phyloP scores from a whole-genome alignment of 2,329 filamentous ascomycete species.

The Rhynchosporium secalis region DNA sequence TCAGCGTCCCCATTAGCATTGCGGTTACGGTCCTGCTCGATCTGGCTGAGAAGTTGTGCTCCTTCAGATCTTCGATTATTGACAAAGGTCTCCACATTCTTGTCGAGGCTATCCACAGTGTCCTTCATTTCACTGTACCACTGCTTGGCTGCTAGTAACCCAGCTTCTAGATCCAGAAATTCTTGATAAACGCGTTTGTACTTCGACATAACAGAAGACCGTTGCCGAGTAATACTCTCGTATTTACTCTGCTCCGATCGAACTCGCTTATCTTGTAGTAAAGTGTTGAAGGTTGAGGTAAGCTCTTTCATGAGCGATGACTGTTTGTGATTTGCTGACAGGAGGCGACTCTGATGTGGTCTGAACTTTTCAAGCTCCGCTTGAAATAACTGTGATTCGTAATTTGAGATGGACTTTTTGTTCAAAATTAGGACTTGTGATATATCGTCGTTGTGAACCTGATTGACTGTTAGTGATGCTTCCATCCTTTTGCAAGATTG shows the following conservation, averaged over 20 bases:
- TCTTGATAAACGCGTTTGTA: conserved; percentile 93
- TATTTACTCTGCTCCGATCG: conserved; percentile 94
- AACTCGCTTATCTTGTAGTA: conserved; percentile 92
- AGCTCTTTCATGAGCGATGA: conserved; percentile 92
- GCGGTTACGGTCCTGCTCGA: conserved; percentile 46
- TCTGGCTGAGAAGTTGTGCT: conserved; percentile 82
- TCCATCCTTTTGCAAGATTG: background rate
- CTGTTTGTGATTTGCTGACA: conserved; percentile 96
- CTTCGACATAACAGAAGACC: conserved; percentile 75
- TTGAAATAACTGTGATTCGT: conserved; percentile 90
- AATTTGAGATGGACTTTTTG: conserved; percentile 92
- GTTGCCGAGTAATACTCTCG: conserved; percentile 80
- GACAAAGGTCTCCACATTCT: conserved; percentile 97
- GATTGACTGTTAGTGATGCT: conserved; percentile 19
- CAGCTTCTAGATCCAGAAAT: conserved; percentile 85
- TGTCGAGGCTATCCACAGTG: conserved; percentile 84
- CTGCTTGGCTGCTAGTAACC: conserved; percentile 80
- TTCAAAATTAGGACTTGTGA: conserved; percentile 96
- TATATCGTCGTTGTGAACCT: conserved; percentile 96
- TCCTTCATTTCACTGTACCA: conserved; percentile 98
- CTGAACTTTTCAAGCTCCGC: conserved; percentile 97
- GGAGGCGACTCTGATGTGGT: conserved; percentile 83
- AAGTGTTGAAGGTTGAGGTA: conserved; percentile 78
- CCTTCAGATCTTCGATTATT: conserved; percentile 92
- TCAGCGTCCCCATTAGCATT: conserved; percentile 53